These are phyloP conservation scores for Apiotrichum mycotoxinovorans DNA, from an alignment of 1,284 basidiomycete genomes.

Conservation along the genomic window DNA sequence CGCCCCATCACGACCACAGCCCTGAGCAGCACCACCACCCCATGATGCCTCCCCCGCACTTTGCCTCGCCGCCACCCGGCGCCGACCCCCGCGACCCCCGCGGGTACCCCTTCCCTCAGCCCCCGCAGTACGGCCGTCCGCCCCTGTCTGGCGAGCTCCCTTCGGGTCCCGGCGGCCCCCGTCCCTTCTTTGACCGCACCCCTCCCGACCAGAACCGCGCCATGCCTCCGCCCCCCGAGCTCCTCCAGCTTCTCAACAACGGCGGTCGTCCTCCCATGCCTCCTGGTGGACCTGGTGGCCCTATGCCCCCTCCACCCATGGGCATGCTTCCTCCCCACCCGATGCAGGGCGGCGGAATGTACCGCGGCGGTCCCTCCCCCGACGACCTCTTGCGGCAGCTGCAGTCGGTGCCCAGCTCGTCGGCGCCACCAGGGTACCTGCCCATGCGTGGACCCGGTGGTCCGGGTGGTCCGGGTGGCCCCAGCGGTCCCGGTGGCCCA, in stretches of 20 bases:
- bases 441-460: slow-evolving; percentile 10
- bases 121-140: slow-evolving; percentile 1
- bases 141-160: slow-evolving; percentile 5
- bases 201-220: background rate
- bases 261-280: slow-evolving; percentile 4
- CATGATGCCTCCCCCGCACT: slow-evolving; percentile 15
- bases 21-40: slow-evolving; percentile 3
- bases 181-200: slow-evolving; percentile 10
- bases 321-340: slow-evolving; percentile 23
- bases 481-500: slow-evolving; percentile 1
- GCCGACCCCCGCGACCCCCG: slow-evolving; percentile 11
- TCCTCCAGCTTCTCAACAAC: slow-evolving; percentile 32
- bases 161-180: slow-evolving; percentile 4
- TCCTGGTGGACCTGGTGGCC: slow-evolving; percentile 2
- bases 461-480: background rate
- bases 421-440: slow-evolving; percentile 11
- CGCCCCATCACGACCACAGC: slow-evolving; percentile 1
- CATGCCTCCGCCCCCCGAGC: slow-evolving; percentile 11
- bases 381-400: slow-evolving; percentile 25
- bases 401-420: slow-evolving; percentile 1
- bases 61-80: slow-evolving; percentile 13
- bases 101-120: background rate
- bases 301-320: slow-evolving; percentile 17
- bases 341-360: slow-evolving; percentile 12
- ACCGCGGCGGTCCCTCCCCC: slow-evolving; percentile 15